Evolutionary conservation across 495 filamentous ascomycete genomes (phyloP).

Genomic region (Penicillium dipodomyicola): DNA sequence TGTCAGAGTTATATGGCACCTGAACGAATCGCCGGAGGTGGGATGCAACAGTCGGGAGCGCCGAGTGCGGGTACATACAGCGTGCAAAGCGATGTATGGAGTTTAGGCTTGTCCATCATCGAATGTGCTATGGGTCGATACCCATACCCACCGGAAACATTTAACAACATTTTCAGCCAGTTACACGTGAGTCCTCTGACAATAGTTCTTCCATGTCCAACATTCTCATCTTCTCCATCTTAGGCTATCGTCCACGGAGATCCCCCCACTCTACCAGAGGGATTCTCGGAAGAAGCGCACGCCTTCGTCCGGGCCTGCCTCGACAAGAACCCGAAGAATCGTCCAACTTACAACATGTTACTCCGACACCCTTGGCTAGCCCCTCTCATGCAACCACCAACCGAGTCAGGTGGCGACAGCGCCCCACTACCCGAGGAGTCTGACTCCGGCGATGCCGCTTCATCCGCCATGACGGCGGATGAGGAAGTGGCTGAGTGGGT

Average conservation of each 20-base stretch:
- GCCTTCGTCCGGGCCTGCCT: slow-evolving; percentile 88
- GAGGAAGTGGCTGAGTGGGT: slow-evolving; percentile 86
- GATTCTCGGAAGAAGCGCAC: slow-evolving; percentile 74
- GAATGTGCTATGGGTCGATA: slow-evolving; percentile 96
- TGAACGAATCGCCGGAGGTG: slow-evolving; percentile 86
- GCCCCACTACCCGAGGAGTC: slow-evolving; percentile 40
- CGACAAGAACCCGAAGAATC: slow-evolving; percentile 86
- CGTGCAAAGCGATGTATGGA: slow-evolving; percentile 98
- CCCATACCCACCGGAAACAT: slow-evolving; percentile 96
- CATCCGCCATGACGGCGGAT: slow-evolving; percentile 55
- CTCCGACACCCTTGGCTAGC: slow-evolving; percentile 86
- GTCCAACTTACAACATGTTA: slow-evolving; percentile 86
- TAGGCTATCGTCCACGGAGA: slow-evolving; percentile 98
- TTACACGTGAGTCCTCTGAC: slow-evolving; percentile 70
- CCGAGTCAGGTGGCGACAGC: slow-evolving; percentile 74
- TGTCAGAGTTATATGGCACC: slow-evolving; percentile 99
- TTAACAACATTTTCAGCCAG: slow-evolving; percentile 98
- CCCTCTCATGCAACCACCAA: slow-evolving; percentile 74
- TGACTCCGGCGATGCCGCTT: slow-evolving; percentile 42
- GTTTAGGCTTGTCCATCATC: slow-evolving; percentile 88
- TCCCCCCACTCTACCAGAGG: slow-evolving; percentile 79
- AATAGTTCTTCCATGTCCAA: slow-evolving; percentile 6
- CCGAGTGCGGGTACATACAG: slow-evolving; percentile 83
- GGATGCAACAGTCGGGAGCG: slow-evolving; percentile 71
- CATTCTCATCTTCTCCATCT: slow-evolving; percentile 16